Conservation (phyloP, 352 stramenopile species). For the Pythium brachiatum region DNA sequence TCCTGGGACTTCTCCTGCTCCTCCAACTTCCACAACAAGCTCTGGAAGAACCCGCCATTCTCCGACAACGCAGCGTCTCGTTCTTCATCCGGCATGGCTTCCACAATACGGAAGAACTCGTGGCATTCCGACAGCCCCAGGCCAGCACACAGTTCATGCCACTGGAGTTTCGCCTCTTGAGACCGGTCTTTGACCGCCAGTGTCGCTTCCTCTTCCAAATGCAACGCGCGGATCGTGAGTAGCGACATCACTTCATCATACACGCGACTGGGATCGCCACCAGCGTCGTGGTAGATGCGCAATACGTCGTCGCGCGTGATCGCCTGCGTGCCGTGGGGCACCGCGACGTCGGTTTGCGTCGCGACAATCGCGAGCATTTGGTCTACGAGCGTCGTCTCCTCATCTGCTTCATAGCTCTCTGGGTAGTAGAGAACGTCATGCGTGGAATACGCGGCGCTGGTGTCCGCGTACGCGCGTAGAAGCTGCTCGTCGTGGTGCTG, state of each 20-base stretch:
- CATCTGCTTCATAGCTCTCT: neutral
- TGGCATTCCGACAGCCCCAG: slow-evolving; percentile 51
- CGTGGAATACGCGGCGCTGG: neutral
- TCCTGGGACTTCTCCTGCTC: slow-evolving; percentile 31
- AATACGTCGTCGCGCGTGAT: slow-evolving; percentile 39
- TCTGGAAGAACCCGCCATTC: slow-evolving; percentile 65
- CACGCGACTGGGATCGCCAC: slow-evolving; percentile 43
- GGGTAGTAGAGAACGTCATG: neutral
- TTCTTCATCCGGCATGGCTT: slow-evolving; percentile 44
- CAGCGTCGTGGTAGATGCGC: slow-evolving; percentile 29
- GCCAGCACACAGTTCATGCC: slow-evolving; percentile 50
- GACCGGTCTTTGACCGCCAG: neutral
- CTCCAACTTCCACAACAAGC: slow-evolving; percentile 55
- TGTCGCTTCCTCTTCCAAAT: slow-evolving; percentile 33
- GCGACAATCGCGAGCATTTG: slow-evolving; percentile 24
- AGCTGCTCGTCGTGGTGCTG: slow-evolving; percentile 21
- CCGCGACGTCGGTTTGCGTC: slow-evolving; percentile 5
- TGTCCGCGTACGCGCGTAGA: slow-evolving; percentile 14
- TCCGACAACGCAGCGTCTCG: slow-evolving; percentile 37
- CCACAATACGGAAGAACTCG: slow-evolving; percentile 47
- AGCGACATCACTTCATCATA: slow-evolving; percentile 68
- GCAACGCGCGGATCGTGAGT: slow-evolving; percentile 41
- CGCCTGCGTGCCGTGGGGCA: neutral
- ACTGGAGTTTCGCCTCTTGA: slow-evolving; percentile 36
- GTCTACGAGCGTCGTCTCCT: slow-evolving; percentile 6